phyloP scores from a whole-genome alignment of 768 basidiomycete genomes.

The Kwoniella shandongensis region DNA sequence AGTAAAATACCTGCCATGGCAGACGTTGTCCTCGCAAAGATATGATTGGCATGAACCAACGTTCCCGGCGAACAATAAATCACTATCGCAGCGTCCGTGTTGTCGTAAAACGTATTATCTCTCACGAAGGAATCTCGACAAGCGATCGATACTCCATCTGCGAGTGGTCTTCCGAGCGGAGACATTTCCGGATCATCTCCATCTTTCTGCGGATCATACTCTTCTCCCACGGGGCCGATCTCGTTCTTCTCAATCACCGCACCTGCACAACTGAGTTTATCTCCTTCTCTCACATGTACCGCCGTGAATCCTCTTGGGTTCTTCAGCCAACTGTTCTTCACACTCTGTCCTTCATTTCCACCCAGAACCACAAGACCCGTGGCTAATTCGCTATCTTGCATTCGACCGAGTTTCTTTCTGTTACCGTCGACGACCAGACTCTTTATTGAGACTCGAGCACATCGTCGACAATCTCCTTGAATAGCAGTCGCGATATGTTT shows the following conservation, averaged over 20 bases:
- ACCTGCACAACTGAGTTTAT: conserved; percentile 47
- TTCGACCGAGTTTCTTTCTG: conserved; percentile 48
- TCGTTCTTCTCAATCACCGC: conserved; percentile 51
- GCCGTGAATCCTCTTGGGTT: conserved; percentile 54
- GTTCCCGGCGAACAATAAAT: conserved; percentile 57
- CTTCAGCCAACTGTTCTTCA: conserved; percentile 40
- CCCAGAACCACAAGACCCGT: conserved; percentile 48
- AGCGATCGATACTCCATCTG: conserved; percentile 56
- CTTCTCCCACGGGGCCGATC: conserved; percentile 55
- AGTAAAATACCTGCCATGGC: conserved; percentile 56
- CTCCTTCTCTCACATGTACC: conserved; percentile 54
- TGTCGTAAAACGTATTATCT: conserved; percentile 54
- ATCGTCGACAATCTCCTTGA: conserved; percentile 54
- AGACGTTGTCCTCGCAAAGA: conserved; percentile 48
- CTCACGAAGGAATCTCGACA: conserved; percentile 53
- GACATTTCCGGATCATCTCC: conserved; percentile 53
- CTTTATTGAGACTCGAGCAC: conserved; percentile 46
- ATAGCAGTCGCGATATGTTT: conserved; percentile 45
- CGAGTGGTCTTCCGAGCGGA: conserved; percentile 53
- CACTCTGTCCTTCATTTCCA: conserved; percentile 51
- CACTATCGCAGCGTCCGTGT: conserved; percentile 54
- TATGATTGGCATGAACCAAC: conserved; percentile 52
- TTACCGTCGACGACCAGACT: conserved; percentile 53
- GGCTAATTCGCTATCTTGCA: conserved; percentile 27
- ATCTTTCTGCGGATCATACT: conserved; percentile 50